These are phyloP conservation scores for Trypanosomatidae sp. DNA, from an alignment of 208 protist species.

Conservation along the genomic window DNA sequence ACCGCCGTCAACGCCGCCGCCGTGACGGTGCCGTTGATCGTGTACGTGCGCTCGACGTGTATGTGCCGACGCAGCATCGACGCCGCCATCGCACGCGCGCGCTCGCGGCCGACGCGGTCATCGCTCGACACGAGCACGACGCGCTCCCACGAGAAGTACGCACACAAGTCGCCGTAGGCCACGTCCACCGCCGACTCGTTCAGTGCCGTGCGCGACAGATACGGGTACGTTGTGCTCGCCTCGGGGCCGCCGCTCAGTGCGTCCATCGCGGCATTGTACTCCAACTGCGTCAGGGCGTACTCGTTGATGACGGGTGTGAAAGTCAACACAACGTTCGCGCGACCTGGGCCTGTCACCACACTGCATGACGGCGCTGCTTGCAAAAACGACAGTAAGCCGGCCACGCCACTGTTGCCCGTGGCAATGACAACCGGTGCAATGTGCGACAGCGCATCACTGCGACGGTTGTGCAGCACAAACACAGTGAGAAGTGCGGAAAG, in stretches of 20 bases:
- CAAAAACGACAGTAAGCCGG: slow-evolving; percentile 48
- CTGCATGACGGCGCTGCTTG: slow-evolving; percentile 29
- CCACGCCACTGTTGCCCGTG: slow-evolving; percentile 51
- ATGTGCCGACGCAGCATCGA: slow-evolving; percentile 51
- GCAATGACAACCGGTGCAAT: slow-evolving; percentile 37
- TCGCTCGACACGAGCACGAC: slow-evolving; percentile 53
- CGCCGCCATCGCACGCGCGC: slow-evolving; percentile 17
- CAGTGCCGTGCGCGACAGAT: slow-evolving; percentile 63
- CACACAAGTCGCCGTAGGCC: slow-evolving; percentile 45
- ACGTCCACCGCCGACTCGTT: slow-evolving; percentile 27
- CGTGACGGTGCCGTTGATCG: slow-evolving; percentile 12
- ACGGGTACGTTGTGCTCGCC: slow-evolving; percentile 56
- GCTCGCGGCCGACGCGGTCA: slow-evolving; percentile 41
- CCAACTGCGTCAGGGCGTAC: slow-evolving; percentile 54
- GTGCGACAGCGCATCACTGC: too few species aligned
- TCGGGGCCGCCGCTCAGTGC: slow-evolving; percentile 33
- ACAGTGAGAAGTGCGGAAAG: slow-evolving; percentile 46
- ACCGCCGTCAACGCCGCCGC: slow-evolving; percentile 12
- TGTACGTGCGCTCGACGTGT: slow-evolving; percentile 53
- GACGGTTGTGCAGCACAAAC: slow-evolving; percentile 34
- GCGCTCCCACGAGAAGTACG: slow-evolving; percentile 68
- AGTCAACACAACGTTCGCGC: slow-evolving; percentile 22
- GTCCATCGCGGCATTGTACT: slow-evolving; percentile 54
- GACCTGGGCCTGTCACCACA: slow-evolving; percentile 51
- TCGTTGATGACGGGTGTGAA: slow-evolving; percentile 72